Base-by-base conservation (phyloP, 768 basidiomycete species). In the Lentinula lateritia region DNA sequence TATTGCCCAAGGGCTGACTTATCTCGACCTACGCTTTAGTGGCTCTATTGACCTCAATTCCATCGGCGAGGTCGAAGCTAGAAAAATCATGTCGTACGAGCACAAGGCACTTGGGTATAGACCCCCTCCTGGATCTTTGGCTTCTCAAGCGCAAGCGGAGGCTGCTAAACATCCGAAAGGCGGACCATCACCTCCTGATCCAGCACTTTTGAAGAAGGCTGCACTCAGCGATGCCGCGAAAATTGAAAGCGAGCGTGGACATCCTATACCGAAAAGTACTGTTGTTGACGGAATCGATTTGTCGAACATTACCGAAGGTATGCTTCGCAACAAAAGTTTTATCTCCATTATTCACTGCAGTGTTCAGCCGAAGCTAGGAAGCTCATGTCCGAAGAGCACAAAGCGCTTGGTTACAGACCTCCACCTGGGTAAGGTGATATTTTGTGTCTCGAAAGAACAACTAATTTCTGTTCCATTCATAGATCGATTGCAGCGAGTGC, bases 91-190 rank as follows among this genome's bases (percentile, higher is more conserved):
- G 73, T 74, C 73, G 2, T 68, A 69, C 23, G 74, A 75, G 61
- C 74, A 75, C 67, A 71, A 71, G 46, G 71, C 71, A 0, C 66
- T 76, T 16, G 75, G 74, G 5, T 74, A 73, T 62, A 71, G 71
- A 4, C 74, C 75, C 1, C 74, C 74, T 12, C 63, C 70, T 12
- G 74, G 71, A 38, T 74, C 73, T 23, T 69, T 75, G 35, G 75
- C 74, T 5, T 71, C 74, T 5, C 62, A 71, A 20, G 74, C 74
- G 2, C 74, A 75, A 60, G 60, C 70, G 8, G 71, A 69, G 12
- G 73, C 75, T 6, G 68, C 74, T 1, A 72, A 71, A 56, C 73
- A 74, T 60, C 73, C 69, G 7, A 55, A 66, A 23, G 65, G 61
- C 32, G 53, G 60, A 6, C 52, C 39, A 16, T 38, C 52, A 9